Conservation (phyloP, 1,284 basidiomycete genomes). For the Rhizoctonia solani region DNA sequence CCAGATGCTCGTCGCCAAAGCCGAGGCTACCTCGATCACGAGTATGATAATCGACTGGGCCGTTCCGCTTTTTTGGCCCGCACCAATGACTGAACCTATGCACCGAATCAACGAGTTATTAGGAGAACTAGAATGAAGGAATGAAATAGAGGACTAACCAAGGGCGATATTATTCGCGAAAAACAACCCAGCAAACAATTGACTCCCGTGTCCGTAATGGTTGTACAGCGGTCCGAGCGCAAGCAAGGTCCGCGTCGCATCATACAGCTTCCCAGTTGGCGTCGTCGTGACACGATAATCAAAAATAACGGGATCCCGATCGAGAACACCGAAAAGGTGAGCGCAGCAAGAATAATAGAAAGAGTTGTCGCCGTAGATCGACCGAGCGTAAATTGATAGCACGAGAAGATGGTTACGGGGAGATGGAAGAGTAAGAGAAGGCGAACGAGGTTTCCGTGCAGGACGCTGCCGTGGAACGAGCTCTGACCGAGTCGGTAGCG, state of each 20-base stretch:
- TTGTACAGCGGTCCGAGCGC: slow-evolving; percentile 94
- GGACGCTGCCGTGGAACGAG: slow-evolving; percentile 74
- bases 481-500: slow-evolving; percentile 62
- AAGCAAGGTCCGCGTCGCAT: slow-evolving; percentile 90
- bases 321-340: slow-evolving; percentile 80
- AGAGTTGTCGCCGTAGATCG: slow-evolving; percentile 55
- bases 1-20: slow-evolving; percentile 88
- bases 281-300: slow-evolving; percentile 77
- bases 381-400: slow-evolving; percentile 78
- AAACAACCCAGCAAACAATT: slow-evolving; percentile 82
- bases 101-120: background rate
- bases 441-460: slow-evolving; percentile 89
- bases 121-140: background rate
- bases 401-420: slow-evolving; percentile 89
- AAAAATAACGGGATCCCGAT: slow-evolving; percentile 76
- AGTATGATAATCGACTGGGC: slow-evolving; percentile 89
- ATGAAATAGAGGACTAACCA: slow-evolving; percentile 47
- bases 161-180: slow-evolving; percentile 81
- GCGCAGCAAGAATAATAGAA: slow-evolving; percentile 69
- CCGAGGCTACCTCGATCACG: slow-evolving; percentile 79
- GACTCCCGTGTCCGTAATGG: slow-evolving; percentile 88
- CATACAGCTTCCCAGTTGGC: slow-evolving; percentile 88
- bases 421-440: slow-evolving; percentile 91
- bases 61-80: slow-evolving; percentile 85
- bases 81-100: slow-evolving; percentile 76